These are phyloP conservation scores for Cladosporium sp. DNA, from an alignment of 2,329 filamentous ascomycete genomes.

Conservation along the genomic window DNA sequence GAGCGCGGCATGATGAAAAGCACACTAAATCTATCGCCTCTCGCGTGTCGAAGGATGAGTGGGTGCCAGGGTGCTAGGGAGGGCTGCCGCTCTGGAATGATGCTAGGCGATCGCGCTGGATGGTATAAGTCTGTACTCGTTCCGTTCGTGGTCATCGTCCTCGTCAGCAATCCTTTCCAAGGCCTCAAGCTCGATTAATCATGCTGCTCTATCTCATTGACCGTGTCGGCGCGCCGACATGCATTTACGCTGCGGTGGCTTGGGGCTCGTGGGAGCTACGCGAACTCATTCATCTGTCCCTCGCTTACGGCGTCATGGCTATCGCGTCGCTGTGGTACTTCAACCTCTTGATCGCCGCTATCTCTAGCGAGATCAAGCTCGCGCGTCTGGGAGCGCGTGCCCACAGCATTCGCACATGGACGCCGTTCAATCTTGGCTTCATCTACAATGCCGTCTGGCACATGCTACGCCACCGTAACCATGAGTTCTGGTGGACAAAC, in stretches of 20 bases:
- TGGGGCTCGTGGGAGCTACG: conserved; percentile 19
- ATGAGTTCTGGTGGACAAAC: conserved; percentile 60
- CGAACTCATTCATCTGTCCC: conserved; percentile 20
- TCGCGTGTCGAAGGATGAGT: background rate
- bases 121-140: conserved; percentile 1
- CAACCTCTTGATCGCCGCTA: conserved; percentile 24
- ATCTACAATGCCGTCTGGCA: conserved; percentile 58
- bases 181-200: background rate
- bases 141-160: background rate
- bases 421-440: conserved; percentile 62
- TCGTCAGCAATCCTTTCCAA: background rate
- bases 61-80: conserved; percentile 6
- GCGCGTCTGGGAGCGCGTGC: conserved; percentile 47
- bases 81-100: background rate
- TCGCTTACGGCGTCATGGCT: conserved; percentile 22
- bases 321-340: conserved; percentile 22
- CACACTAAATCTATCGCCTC: background rate
- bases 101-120: conserved; percentile 1
- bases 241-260: conserved; percentile 18
- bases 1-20: background rate
- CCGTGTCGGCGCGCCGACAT: conserved; percentile 22
- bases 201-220: conserved; percentile 25
- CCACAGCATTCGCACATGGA: conserved; percentile 38
- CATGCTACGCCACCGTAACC: conserved; percentile 51
- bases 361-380: conserved; percentile 41